Evolutionary conservation across 345 rosid genomes (phyloP), one percentile per base, ranked within the genome.

Genomic region (Anastatica hierochuntica): DNA sequence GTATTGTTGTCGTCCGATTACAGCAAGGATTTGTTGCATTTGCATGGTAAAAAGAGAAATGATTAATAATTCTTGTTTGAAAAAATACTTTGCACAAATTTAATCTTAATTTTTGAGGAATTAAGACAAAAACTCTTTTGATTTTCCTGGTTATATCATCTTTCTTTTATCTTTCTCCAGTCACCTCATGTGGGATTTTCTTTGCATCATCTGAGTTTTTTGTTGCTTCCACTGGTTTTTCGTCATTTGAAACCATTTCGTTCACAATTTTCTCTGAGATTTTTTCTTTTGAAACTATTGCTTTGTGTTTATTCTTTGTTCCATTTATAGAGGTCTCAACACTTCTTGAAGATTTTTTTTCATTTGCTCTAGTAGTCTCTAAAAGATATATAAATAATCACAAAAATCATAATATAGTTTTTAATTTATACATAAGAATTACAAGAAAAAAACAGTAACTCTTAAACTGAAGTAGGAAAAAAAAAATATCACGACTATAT

Each of bases 281-380:
- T n/a, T n/a, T n/a, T n/a, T n/a, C n/a, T n/a, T n/a, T n/a, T n/a
- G n/a, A n/a, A 17, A 30, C 36, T 1, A 13, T 21, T 39, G 50
- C 37, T 0, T 10, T 33, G 7, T 64, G 51, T 37, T 39, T 63
- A 45, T 15, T n/a, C 36, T 46, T 55, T 31, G 49, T 53, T 36
- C 26, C 68, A 15, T 63, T 27, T n/a, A 36, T 46, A 53, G 47
- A n/a, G 16, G 60, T 37, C 40, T 53, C 60, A 31, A 8, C 43
- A 55, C 17, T 27, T 29, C 2, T 26, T 44, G 40, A 27, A 27
- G 35, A 30, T n/a, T 26, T 15, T 14, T 23, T 20, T 38, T 26
- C 46, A 18, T 29, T 40, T 13, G 29, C 16, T 40, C 48, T 40
- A 17, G 34, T 33, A 56, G 16, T 20, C 41, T 37, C 16, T n/a